Percentiles rank a stretch among this genome's conserved stretches.
phyloP scores from a whole-genome alignment of 2,329 filamentous ascomycete genomes.

The Ophiostoma ips region DNA sequence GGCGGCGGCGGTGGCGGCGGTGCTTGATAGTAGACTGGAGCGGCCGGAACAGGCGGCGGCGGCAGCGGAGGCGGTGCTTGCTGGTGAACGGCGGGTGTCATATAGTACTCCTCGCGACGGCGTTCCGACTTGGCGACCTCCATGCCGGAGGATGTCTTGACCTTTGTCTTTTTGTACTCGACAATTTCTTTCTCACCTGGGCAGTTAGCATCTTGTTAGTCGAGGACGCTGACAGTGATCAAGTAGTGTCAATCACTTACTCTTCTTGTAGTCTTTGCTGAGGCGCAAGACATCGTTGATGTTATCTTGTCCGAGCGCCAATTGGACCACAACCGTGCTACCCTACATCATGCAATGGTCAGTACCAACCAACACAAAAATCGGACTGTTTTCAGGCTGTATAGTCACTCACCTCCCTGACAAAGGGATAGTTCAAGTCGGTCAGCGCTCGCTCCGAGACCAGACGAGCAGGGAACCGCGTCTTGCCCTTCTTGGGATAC shows the following conservation, averaged over 20 bases:
- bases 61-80: conserved; percentile 4
- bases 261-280: conserved; percentile 61
- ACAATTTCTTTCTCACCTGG: conserved; percentile 4
- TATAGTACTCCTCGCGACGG: conserved; percentile 26
- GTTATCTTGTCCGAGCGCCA: conserved; percentile 76
- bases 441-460: conserved; percentile 70
- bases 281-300: conserved; percentile 80
- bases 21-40: conserved; percentile 6
- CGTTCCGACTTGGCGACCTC: conserved; percentile 33
- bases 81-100: conserved; percentile 17
- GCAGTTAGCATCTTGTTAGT: background rate
- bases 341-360: conserved; percentile 35
- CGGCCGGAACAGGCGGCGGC: background rate
- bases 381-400: background rate
- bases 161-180: conserved; percentile 8
- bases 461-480: conserved; percentile 67
- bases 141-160: conserved; percentile 19
- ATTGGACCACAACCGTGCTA: conserved; percentile 65
- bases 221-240: background rate
- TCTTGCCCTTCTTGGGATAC: conserved; percentile 77
- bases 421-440: conserved; percentile 73
- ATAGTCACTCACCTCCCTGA: conserved; percentile 58
- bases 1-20: conserved; percentile 14
- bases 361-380: background rate
- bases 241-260: conserved; percentile 20